phyloP scores from a whole-genome alignment of 176 grass and related monocot genomes.

The Urochloa ruziziensis region DNA sequence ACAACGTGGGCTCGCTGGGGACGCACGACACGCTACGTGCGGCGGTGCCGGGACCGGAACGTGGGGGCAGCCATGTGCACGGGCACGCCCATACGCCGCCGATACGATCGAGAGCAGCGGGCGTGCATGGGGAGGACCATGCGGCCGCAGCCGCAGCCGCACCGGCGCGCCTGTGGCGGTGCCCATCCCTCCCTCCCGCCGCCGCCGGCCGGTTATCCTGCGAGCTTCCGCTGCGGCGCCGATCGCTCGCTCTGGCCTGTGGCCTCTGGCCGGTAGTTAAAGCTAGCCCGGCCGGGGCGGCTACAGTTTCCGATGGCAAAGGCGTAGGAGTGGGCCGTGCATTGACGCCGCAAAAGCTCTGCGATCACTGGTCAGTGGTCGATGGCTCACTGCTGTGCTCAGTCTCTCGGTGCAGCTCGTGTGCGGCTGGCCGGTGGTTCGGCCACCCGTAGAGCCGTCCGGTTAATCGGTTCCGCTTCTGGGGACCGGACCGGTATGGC shows the following conservation, averaged over 20 bases:
- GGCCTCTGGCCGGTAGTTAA: not conserved
- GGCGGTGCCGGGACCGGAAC: not conserved
- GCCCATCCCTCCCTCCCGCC: not conserved
- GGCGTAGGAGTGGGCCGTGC: not conserved
- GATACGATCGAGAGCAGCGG: not conserved
- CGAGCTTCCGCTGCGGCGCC: not conserved
- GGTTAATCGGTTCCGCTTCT: too few species aligned
- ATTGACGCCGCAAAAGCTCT: not conserved
- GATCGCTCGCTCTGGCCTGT: not conserved
- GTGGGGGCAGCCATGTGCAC: not conserved
- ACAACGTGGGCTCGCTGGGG: slow-evolving; percentile 2
- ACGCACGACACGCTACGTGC: not conserved
- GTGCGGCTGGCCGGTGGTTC: not conserved
- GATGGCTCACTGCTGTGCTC: too few species aligned
- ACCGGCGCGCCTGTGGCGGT: not conserved
- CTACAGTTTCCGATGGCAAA: not conserved
- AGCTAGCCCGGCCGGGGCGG: not conserved
- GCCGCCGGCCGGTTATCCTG: not conserved
- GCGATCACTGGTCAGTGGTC: not conserved
- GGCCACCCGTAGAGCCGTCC: too few species aligned
- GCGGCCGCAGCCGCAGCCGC: not conserved
- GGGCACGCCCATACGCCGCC: not conserved
- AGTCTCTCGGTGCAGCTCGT: not conserved
- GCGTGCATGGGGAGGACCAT: not conserved
- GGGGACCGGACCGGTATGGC: too few species aligned